Base-by-base conservation (phyloP, 2,329 filamentous ascomycete species). In the Claviceps purpurea region DNA sequence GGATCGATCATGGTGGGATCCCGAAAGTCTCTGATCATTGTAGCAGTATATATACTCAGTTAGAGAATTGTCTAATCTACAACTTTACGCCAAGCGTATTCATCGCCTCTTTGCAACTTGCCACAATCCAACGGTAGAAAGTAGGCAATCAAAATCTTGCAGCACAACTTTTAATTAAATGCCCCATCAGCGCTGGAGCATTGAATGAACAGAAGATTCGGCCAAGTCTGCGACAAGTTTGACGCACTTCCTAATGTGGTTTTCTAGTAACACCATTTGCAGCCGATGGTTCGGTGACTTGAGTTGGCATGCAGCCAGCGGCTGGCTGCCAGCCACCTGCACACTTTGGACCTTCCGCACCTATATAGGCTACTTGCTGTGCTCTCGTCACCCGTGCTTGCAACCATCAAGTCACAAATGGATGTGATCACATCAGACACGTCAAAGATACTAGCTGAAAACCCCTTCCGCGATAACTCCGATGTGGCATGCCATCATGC, bases 1-100 rank as follows among this genome's bases (percentile, higher is more conserved):
- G 42, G 63, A 63, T 6, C 61, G 58, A 37, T 61, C 67, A 2
- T 72, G 69, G 69, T 72, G 69, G 68, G 68, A 71, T 44, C 66
- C 61, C 3, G 67, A 65, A 18, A 68, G 63, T 69, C 58, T 70
- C 70, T 55, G 65, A 67, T 60, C 60, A 65, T 37, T 70, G 45
- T 69, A 67, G 58, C 53, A 34, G 18, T 49, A 20, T 16, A n/a
- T 2, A 4, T 4, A 18, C 1, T 8, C 14, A 10, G n/a, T 7
- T 16, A 40, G 13, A n/a, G 14, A 40, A 3, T 6, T 40, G 14
- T 30, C 26, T 30, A 30, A 30, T 30, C 8, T 10, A 30, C 8
- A 11, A 10, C 26, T 30, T 30, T 3, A 30, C 26, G 26, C 2
- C 26, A 30, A 30, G 26, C 26, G 26, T 30, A 30, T 30, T 30